These are phyloP conservation scores for Boletus sp. DNA, from an alignment of 1,284 basidiomycete species.

Conservation along the genomic window DNA sequence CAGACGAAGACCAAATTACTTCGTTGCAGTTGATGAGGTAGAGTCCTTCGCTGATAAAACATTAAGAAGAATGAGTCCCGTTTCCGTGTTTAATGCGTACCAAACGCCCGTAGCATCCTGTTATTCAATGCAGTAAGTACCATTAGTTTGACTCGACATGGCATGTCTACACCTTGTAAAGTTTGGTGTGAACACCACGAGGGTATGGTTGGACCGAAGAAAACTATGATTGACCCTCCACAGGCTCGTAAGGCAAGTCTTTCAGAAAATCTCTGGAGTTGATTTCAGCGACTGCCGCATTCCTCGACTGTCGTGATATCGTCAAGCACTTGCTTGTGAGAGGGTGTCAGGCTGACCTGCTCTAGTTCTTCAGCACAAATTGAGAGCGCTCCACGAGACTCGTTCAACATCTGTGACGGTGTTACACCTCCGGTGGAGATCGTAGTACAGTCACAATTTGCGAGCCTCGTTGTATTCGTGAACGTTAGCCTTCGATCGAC, in stretches of 20 bases:
- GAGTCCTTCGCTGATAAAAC: slow-evolving; percentile 8
- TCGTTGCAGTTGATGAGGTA: slow-evolving; percentile 16
- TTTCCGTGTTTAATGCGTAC: slow-evolving; percentile 9
- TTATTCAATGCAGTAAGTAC: slow-evolving; percentile 5
- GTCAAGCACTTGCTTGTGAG: slow-evolving; percentile 2
- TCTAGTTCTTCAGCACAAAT: slow-evolving; percentile 21
- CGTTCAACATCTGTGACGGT: slow-evolving; percentile 18
- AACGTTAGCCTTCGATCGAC: slow-evolving; percentile 16
- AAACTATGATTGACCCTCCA: slow-evolving; percentile 15
- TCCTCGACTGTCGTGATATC: slow-evolving; percentile 11
- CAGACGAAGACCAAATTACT: slow-evolving; percentile 24
- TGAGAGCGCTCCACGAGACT: slow-evolving; percentile 18
- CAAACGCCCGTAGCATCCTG: slow-evolving; percentile 8
- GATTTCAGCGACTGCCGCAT: slow-evolving; percentile 14
- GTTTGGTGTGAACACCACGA: not conserved
- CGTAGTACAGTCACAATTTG: not conserved
- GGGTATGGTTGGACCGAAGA: slow-evolving; percentile 10
- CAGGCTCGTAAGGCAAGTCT: slow-evolving; percentile 9
- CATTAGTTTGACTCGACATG: not conserved
- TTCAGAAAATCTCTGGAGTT: slow-evolving; percentile 12
- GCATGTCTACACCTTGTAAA: slow-evolving; percentile 19
- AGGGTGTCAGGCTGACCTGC: slow-evolving; percentile 12
- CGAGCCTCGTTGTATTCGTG: slow-evolving; percentile 22
- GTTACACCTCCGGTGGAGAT: slow-evolving; percentile 2
- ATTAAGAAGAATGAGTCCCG: not conserved